phyloP scores from a whole-genome alignment of 495 filamentous ascomycete species.

The Xylaria longipes region DNA sequence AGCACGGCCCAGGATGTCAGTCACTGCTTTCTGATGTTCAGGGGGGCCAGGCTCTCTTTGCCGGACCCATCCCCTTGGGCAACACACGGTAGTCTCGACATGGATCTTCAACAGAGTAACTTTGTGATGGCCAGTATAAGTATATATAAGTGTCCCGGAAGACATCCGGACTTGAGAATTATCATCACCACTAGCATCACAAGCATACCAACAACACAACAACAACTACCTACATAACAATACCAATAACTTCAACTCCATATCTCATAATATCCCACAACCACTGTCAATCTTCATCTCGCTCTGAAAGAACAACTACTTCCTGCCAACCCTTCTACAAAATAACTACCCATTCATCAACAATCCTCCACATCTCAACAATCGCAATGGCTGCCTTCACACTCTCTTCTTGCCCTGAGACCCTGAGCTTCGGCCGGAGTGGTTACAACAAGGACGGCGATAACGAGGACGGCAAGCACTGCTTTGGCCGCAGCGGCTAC shows the following conservation, averaged over 20 bases:
- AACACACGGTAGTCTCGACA: constrained; percentile 11
- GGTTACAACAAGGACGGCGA: constrained; percentile 57
- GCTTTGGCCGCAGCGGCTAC: constrained; percentile 56
- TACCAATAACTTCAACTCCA: constrained; percentile 6
- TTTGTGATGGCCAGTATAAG: constrained; percentile 14
- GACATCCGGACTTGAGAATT: constrained; percentile 14
- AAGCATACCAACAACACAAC: not conserved
- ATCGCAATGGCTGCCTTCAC: constrained; percentile 26
- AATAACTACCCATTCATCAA: constrained; percentile 1
- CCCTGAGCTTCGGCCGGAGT: constrained; percentile 57
- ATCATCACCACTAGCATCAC: constrained; percentile 15
- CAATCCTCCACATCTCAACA: constrained; percentile 6
- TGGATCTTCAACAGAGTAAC: constrained; percentile 19
- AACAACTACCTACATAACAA: constrained; percentile 1
- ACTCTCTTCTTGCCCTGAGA: constrained; percentile 23
- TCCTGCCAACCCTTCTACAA: constrained; percentile 7
- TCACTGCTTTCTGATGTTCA: constrained; percentile 13
- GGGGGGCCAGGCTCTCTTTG: constrained; percentile 25
- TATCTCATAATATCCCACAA: not conserved
- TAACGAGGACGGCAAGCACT: constrained; percentile 42
- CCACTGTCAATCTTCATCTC: not conserved
- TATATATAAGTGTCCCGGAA: constrained; percentile 29
- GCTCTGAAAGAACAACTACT: constrained; percentile 11
- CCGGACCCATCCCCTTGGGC: constrained; percentile 23
- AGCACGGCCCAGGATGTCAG: constrained; percentile 26